Conservation (phyloP, 345 rosid genomes). For the Lepidium didymum region DNA sequence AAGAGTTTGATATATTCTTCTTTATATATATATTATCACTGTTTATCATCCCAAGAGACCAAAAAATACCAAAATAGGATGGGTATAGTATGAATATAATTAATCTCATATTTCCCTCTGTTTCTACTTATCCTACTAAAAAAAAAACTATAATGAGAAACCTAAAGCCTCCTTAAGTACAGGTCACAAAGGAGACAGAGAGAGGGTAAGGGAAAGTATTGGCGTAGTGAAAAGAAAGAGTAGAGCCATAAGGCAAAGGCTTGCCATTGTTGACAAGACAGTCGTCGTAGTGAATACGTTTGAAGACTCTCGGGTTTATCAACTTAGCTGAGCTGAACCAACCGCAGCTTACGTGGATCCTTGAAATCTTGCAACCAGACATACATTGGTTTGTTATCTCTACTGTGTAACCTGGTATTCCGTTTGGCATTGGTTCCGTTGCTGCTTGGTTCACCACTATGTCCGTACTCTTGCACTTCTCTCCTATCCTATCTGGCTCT, state of each 20-base stretch:
- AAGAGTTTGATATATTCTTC: neutral
- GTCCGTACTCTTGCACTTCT: constrained; percentile 51
- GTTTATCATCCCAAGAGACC: constrained; percentile 3
- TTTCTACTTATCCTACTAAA: constrained; percentile 12
- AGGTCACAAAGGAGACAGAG: constrained; percentile 54
- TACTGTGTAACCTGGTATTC: constrained; percentile 75
- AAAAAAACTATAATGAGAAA: neutral
- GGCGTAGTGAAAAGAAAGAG: constrained; percentile 66
- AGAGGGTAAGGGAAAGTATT: constrained; percentile 70
- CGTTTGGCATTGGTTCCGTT: constrained; percentile 56
- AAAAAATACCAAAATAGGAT: constrained; percentile 6
- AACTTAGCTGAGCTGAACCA: constrained; percentile 85
- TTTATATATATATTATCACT: neutral
- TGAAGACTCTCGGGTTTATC: constrained; percentile 73
- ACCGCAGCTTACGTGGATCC: constrained; percentile 70
- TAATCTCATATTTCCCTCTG: constrained; percentile 1
- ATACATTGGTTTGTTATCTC: constrained; percentile 62
- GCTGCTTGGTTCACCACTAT: constrained; percentile 67
- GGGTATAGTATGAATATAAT: constrained; percentile 1
- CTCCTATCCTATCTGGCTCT: constrained; percentile 56
- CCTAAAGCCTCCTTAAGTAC: constrained; percentile 19
- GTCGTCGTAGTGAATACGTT: constrained; percentile 70
- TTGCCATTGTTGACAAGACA: constrained; percentile 83
- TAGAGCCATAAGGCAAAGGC: constrained; percentile 53
- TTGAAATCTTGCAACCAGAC: constrained; percentile 61